Conservation (phyloP, 106 monocot species). For the Iris macrosiphon region DNA sequence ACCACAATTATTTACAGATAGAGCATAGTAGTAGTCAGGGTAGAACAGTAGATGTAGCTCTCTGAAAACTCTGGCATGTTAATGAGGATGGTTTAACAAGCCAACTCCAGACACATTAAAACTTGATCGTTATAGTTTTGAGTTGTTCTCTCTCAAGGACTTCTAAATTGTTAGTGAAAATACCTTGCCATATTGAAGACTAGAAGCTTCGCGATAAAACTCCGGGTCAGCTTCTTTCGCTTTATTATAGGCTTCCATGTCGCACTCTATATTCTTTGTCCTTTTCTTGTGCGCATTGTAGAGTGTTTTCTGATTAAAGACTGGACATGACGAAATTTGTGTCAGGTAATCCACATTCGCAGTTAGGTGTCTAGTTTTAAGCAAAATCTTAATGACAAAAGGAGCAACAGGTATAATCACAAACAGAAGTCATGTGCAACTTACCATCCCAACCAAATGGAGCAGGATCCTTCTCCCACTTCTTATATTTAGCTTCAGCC, state of each 20-base stretch:
- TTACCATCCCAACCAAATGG: slow-evolving; percentile 97
- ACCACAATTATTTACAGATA: too few relatives aligned
- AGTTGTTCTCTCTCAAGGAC: too few relatives aligned
- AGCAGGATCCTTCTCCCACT: slow-evolving; percentile 99
- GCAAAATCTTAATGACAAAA: too few relatives aligned
- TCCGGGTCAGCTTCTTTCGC: slow-evolving; percentile 94
- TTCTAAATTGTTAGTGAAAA: background rate
- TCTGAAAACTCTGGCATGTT: too few relatives aligned
- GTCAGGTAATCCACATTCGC: background rate
- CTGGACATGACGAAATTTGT: slow-evolving; percentile 24
- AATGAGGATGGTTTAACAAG: too few relatives aligned
- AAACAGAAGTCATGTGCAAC: too few relatives aligned
- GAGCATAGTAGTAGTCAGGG: too few relatives aligned
- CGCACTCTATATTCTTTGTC: slow-evolving; percentile 69
- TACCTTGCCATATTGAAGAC: slow-evolving; percentile 98
- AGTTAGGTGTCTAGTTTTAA: too few relatives aligned
- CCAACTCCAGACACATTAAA: too few relatives aligned
- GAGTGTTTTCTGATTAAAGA: slow-evolving; percentile 93
- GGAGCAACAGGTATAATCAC: too few relatives aligned
- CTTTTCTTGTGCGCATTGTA: slow-evolving; percentile 95
- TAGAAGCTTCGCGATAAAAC: slow-evolving; percentile 89
- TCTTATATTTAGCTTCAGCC: slow-evolving; percentile 93
- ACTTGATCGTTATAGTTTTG: too few relatives aligned
- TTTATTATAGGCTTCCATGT: slow-evolving; percentile 95
- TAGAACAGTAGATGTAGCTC: too few relatives aligned